phyloP scores from a whole-genome alignment of 306 rosid species.

The Rosa lucieae region DNA sequence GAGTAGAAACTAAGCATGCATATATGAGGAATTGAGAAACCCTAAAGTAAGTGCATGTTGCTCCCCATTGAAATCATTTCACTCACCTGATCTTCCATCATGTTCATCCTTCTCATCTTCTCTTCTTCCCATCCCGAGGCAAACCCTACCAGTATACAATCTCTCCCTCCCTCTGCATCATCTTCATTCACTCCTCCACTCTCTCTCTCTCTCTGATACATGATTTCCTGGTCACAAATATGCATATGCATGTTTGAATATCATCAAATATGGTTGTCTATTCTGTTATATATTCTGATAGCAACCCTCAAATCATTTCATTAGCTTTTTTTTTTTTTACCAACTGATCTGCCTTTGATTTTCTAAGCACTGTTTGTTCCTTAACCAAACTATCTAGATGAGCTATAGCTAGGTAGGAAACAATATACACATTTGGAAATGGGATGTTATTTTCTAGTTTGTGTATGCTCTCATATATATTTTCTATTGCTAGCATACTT shows the following conservation, averaged over 20 bases:
- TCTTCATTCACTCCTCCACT: not conserved
- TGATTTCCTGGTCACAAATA: not conserved
- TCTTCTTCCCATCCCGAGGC: constrained; percentile 77
- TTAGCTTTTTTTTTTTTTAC: not conserved
- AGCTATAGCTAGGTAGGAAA: not conserved
- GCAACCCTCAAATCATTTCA: constrained; percentile 10
- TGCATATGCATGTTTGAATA: not conserved
- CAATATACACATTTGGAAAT: not conserved
- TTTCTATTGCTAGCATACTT: not conserved
- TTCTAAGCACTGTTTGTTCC: not conserved
- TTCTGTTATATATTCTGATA: not conserved
- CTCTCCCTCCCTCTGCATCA: constrained; percentile 27
- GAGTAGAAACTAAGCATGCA: constrained; percentile 93
- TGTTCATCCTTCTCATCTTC: constrained; percentile 55
- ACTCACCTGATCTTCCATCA: constrained; percentile 59
- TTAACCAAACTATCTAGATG: not conserved
- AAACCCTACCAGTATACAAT: constrained; percentile 61
- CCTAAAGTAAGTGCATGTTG: constrained; percentile 80
- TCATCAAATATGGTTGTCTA: not conserved
- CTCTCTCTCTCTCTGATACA: constrained; percentile 1
- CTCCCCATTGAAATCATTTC: constrained; percentile 95
- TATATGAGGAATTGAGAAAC: constrained; percentile 36
- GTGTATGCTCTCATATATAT: not conserved
- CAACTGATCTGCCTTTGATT: constrained; percentile 1
- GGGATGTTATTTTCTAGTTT: not conserved